Base-by-base conservation (phyloP, 1,284 basidiomycete genomes). In the Moesziomyces parantarcticus region DNA sequence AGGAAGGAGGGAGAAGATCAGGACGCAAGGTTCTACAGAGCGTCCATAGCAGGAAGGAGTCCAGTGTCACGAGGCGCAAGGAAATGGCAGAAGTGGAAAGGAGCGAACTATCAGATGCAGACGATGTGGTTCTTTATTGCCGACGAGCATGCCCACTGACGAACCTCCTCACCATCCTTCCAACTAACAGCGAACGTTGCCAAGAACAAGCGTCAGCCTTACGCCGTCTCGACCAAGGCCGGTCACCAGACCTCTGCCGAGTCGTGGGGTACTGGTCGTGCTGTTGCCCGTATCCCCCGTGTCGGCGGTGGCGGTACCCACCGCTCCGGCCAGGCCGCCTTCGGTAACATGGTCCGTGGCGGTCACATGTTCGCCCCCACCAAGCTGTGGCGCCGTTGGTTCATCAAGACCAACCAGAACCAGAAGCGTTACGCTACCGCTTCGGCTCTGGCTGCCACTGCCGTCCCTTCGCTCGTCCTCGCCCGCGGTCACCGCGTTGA, bases 301-400 rank as follows among this genome's bases (percentile, higher is more conserved):
- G 96, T 99, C 76, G 94, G 94, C 85, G 96, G 97, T 86, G 92
- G 93, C 86, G 97, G 96, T 88, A 99, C 97, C 79, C 93, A 96
- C 88, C 93, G 97, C 82, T 96, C 96, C 71, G 96, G 96, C 73
- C 78, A 94, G 92, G 97, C 93, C 85, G 95, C 96, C 43, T 98
- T 99, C 88, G 97, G 96, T 85, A 82, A 83, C 81, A 80, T 80
- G 78, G 79, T 73, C 71, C 83, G 82, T 47, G 95, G 96, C 85
- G 97, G 96, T 89, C 94, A 96, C 85, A 99, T 99, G 96, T 99
- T 99, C 87, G 95, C 96, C 46, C 96, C 97, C 44, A 99, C 96
- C 87, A 98, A 97, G 89, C 93, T 91, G 84, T 99, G 96, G 96
- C 92, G 97, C 87, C 96, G 92, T 86, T 99, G 97, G 97, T 96